Conservation (phyloP, 1,139 yeast species). For the Yamadazyma spencermartinsiae region DNA sequence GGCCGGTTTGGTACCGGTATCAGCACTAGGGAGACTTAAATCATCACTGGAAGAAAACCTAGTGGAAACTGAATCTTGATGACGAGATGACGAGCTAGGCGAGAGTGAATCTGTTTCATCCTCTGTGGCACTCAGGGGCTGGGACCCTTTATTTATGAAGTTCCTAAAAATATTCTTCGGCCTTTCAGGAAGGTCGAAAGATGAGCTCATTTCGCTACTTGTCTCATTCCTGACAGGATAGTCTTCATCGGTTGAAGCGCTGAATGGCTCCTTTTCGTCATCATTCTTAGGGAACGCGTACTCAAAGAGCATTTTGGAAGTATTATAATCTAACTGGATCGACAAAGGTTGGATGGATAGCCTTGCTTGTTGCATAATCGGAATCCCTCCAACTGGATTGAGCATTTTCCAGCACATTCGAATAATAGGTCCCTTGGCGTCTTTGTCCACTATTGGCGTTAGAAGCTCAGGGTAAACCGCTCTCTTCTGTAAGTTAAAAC, state of each 20-base stretch:
- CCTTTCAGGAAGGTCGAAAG: conserved; percentile 11
- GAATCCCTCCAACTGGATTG: conserved; percentile 85
- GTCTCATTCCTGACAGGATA: conserved; percentile 1
- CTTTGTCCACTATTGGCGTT: conserved; percentile 44
- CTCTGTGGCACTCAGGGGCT: conserved; percentile 8
- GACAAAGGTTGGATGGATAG: conserved; percentile 68
- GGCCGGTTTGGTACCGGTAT: neutral
- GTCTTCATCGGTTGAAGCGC: neutral
- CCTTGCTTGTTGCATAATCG: conserved; percentile 47
- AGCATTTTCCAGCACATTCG: conserved; percentile 69
- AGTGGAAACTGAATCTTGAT: conserved; percentile 9
- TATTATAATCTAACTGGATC: conserved; percentile 68
- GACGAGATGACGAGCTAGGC: conserved; percentile 9
- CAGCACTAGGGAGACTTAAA: conserved; percentile 5
- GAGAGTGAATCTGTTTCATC: conserved; percentile 12
- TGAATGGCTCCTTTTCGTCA: conserved; percentile 7
- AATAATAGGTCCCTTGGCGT: conserved; percentile 24
- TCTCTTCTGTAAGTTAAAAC: conserved; percentile 62
- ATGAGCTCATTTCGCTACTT: conserved; percentile 10
- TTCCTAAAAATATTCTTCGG: conserved; percentile 15
- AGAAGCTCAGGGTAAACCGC: conserved; percentile 73
- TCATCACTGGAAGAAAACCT: conserved; percentile 16
- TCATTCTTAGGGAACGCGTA: conserved; percentile 63
- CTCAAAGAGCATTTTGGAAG: conserved; percentile 60
- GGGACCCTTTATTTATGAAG: conserved; percentile 7